These are phyloP conservation scores for Aspergillus glaucus DNA, from an alignment of 2,329 filamentous ascomycete species.

Conservation along the genomic window DNA sequence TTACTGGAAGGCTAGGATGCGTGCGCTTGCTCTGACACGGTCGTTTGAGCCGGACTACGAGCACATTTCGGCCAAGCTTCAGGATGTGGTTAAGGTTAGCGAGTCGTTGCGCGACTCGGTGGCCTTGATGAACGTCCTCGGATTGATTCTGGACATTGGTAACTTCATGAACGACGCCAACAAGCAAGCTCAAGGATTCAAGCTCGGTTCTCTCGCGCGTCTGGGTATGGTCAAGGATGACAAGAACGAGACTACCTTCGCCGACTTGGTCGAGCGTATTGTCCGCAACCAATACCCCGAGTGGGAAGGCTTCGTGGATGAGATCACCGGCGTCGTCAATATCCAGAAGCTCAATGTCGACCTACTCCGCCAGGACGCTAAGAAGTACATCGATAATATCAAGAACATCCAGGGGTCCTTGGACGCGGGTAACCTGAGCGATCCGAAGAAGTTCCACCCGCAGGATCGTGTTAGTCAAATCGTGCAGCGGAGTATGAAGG, in stretches of 20 bases:
- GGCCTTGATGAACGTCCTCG: constrained; percentile 89
- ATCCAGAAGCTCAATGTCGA: constrained; percentile 93
- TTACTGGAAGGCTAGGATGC: constrained; percentile 98
- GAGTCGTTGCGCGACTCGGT: constrained; percentile 88
- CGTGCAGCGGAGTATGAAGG: constrained; percentile 92
- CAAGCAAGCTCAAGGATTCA: constrained; percentile 97
- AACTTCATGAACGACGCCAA: constrained; percentile 99
- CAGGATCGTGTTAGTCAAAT: constrained; percentile 90
- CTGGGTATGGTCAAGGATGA: constrained; percentile 98
- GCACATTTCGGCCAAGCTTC: constrained; percentile 77
- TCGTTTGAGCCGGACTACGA: constrained; percentile 87
- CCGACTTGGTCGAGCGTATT: constrained; percentile 92
- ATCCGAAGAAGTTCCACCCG: constrained; percentile 95
- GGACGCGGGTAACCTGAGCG: constrained; percentile 88
- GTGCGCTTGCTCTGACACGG: constrained; percentile 76
- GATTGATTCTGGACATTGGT: constrained; percentile 92
- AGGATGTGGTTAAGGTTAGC: constrained; percentile 77
- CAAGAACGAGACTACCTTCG: constrained; percentile 95
- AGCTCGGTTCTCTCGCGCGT: constrained; percentile 85
- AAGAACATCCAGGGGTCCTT: constrained; percentile 87
- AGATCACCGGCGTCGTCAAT: constrained; percentile 71
- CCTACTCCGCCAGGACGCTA: constrained; percentile 78
- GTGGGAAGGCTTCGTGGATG: constrained; percentile 81
- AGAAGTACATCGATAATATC: constrained; percentile 89
- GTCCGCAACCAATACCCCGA: constrained; percentile 94